Evolutionary conservation across 1,139 yeast species (phyloP).

Genomic region (Saccharomyces hybrid): DNA sequence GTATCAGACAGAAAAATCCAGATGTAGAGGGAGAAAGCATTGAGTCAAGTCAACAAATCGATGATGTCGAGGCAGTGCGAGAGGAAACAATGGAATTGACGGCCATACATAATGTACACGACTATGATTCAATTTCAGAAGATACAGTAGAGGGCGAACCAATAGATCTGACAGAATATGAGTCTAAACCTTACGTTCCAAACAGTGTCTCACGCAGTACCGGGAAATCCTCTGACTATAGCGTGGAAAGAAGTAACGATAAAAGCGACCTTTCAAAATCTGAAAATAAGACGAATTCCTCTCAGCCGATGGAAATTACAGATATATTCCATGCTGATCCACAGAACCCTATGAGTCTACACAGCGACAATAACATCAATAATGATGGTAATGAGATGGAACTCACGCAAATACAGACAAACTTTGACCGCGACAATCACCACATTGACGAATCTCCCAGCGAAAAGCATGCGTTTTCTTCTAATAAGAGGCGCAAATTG

Average conservation of each 20-base stretch:
- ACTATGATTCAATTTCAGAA: slow-evolving; percentile 1
- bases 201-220: not conserved
- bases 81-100: slow-evolving; percentile 20
- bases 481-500: slow-evolving; percentile 9
- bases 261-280: not conserved
- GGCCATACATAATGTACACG: slow-evolving; percentile 3
- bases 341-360: not conserved
- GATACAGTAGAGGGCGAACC: not conserved
- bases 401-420: slow-evolving; percentile 5
- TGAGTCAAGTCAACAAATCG: not conserved
- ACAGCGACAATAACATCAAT: slow-evolving; percentile 4
- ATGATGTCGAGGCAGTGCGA: not conserved
- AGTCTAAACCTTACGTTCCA: not conserved
- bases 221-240: not conserved
- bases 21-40: not conserved
- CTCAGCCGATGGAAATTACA: slow-evolving; percentile 18
- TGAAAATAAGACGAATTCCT: not conserved
- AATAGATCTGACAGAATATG: not conserved
- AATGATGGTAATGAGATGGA: slow-evolving; percentile 3
- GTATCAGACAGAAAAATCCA: not conserved
- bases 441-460: not conserved
- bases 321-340: not conserved
- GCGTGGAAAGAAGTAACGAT: not conserved
- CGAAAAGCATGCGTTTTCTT: not conserved
- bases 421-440: not conserved